Percentiles rank a stretch among this genome's conserved stretches.
phyloP scores from a whole-genome alignment of 257 asterid genomes.

The Leonotis leonurus region DNA sequence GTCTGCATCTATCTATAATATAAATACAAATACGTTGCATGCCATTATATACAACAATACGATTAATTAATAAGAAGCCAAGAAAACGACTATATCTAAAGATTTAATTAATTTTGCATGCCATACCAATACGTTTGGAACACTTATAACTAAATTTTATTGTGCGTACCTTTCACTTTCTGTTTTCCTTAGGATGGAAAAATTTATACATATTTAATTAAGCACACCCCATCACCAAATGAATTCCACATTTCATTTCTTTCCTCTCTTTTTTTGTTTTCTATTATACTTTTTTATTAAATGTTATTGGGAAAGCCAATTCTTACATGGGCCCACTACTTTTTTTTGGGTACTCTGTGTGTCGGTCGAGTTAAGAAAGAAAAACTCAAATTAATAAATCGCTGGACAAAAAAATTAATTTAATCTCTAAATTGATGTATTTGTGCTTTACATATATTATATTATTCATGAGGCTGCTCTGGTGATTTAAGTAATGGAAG shows the following conservation, averaged over 20 bases:
- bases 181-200: constrained; percentile 12
- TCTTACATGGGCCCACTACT: constrained; percentile 28
- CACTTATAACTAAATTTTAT: constrained; percentile 11
- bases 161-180: constrained; percentile 19
- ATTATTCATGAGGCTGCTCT: background rate
- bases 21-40: no score
- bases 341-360: constrained; percentile 17
- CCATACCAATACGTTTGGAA: constrained; percentile 8
- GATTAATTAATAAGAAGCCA: background rate
- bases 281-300: background rate
- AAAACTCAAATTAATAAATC: background rate
- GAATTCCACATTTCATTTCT: constrained; percentile 12
- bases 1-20: no score
- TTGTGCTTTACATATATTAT: background rate
- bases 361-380: constrained; percentile 31
- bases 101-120: constrained; percentile 1
- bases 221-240: constrained; percentile 14
- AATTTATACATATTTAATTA: constrained; percentile 11
- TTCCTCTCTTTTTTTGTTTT: background rate
- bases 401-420: background rate
- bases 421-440: background rate
- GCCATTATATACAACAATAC: no score
- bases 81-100: constrained; percentile 16
- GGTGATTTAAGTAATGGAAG: background rate
- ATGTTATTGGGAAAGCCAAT: constrained; percentile 10